Base-by-base conservation (phyloP, 1,139 yeast genomes). In the Lodderomyces jiufengensis region DNA sequence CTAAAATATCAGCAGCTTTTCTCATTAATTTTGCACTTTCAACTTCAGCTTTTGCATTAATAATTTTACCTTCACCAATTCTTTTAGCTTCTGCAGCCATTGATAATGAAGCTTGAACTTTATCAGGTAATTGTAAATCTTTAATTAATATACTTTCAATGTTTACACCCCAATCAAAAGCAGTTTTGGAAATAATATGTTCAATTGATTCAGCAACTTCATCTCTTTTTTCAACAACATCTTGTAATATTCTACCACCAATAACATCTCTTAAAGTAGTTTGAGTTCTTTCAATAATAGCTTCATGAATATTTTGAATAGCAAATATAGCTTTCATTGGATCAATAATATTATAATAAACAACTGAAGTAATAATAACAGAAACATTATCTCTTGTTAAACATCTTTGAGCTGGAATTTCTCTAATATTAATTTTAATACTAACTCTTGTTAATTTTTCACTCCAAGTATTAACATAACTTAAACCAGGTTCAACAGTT, bases 11-110 rank as follows among this genome's bases (percentile, higher is more conserved):
- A 33, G 88, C 86, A 21, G 88, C 87, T 59, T 80, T 78, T 63
- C 90, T 72, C 87, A 82, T 81, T 49, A 80, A 70, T 56, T 80
- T 80, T 39, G 88, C 87, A 52, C 79, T 68, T 57, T 82, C 88
- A 37, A 81, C 87, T 60, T 82, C 88, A 14, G 87, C 87, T 55
- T 74, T 74, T 26, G 88, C 88, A 45, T 80, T 78, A 52, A 82
- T 81, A 51, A 82, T 80, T 67, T 81, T 82, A 53, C 83, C 76
- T 57, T 82, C 90, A 62, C 88, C 88, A 43, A 81, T 78, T 58
- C 90, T 69, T 62, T 76, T 78, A 26, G 86, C 82, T 64, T 81
- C 85, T 25, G 88, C 85, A 23, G 88, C 88, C 72, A 78, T 79
- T 3, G 87, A 76, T 46, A 82, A 66, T 2, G 86, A 76, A 33